phyloP scores from a whole-genome alignment of 345 rosid species.

The Brassica cretica region DNA sequence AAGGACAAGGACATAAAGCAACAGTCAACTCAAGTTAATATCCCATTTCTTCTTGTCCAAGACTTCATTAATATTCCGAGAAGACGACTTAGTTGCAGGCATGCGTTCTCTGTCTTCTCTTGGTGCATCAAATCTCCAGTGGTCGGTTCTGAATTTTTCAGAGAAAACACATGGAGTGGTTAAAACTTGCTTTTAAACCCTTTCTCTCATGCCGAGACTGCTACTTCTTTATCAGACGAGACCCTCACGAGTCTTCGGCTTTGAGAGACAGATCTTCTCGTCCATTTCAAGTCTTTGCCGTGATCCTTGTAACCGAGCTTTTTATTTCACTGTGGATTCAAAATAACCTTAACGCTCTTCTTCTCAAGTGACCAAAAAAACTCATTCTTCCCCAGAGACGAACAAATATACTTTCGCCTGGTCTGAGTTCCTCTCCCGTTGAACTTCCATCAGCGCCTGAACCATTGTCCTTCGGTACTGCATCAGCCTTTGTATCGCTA shows the following conservation, averaged over 20 bases:
- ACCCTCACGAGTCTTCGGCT: neutral
- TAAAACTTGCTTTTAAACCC: neutral
- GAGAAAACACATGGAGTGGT: neutral
- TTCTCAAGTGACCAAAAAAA: neutral
- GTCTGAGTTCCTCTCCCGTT: neutral
- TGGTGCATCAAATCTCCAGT: neutral
- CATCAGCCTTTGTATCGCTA: neutral
- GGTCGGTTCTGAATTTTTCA: neutral
- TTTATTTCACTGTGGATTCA: neutral
- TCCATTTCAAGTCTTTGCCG: neutral
- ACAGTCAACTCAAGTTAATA: neutral
- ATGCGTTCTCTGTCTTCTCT: neutral
- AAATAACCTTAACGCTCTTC: neutral
- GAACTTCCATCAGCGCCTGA: neutral
- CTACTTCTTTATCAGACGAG: neutral
- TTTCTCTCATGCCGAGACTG: neutral
- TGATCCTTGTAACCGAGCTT: neutral
- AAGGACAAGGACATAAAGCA: neutral
- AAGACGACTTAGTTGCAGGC: neutral
- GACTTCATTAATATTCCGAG: neutral
- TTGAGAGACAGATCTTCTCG: neutral
- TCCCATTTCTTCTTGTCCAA: neutral
- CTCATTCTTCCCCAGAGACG: neutral
- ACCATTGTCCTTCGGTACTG: neutral
- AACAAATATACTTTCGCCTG: neutral